Conservation (phyloP, 371 early-diverging fungal species). For the Rhizopus microsporus region DNA sequence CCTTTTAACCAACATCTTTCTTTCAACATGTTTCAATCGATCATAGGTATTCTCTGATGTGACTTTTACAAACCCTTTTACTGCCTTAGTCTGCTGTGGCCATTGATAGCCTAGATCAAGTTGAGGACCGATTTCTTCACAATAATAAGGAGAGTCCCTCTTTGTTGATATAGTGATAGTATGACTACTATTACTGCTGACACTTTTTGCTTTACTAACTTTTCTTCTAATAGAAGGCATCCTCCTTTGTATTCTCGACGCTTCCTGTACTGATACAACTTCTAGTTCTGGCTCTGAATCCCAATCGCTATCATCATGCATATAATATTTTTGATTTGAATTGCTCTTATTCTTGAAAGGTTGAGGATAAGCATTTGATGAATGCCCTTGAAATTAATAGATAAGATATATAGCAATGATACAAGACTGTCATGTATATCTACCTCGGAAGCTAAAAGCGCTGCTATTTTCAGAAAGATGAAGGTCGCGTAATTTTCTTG, state of each 20-base stretch:
- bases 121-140: conserved; percentile 33
- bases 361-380: not conserved
- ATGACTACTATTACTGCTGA: not conserved
- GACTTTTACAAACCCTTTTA: conserved; percentile 9
- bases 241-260: conserved; percentile 13
- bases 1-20: conserved; percentile 2
- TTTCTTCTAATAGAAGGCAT: conserved; percentile 15
- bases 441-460: conserved; percentile 16
- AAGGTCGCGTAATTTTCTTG: conserved; percentile 14
- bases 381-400: not conserved
- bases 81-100: conserved; percentile 16
- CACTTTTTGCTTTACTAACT: not conserved
- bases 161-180: not conserved
- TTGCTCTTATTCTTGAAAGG: not conserved
- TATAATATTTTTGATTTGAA: not conserved
- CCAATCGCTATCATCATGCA: conserved; percentile 25
- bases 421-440: not conserved
- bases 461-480: conserved; percentile 15
- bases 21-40: conserved; percentile 11
- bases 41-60: not conserved
- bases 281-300: conserved; percentile 44
- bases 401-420: not conserved
- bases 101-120: conserved; percentile 39
- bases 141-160: conserved; percentile 23
- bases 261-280: conserved; percentile 21